phyloP scores from a whole-genome alignment of 1,284 basidiomycete genomes.

The Naganishia liquefaciens region DNA sequence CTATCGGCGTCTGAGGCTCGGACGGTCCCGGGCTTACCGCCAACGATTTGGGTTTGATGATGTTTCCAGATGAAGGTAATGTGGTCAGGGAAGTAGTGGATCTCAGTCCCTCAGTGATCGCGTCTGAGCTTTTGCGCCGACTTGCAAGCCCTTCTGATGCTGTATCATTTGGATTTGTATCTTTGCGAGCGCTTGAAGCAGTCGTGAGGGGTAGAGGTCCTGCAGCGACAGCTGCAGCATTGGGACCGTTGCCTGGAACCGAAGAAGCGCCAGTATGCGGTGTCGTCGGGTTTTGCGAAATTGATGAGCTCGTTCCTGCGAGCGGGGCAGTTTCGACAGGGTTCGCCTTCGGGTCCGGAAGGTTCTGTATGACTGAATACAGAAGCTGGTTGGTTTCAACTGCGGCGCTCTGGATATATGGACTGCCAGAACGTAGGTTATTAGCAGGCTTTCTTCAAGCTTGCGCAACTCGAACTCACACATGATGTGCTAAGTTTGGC shows the following conservation, averaged over 20 bases:
- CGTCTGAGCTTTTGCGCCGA: slow-evolving; percentile 26
- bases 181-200: slow-evolving; percentile 14
- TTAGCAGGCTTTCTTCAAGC: neutral
- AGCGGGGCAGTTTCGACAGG: slow-evolving; percentile 36
- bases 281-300: slow-evolving; percentile 34
- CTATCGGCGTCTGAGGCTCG: slow-evolving; percentile 30
- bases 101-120: slow-evolving; percentile 10
- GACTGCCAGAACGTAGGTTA: slow-evolving; percentile 39
- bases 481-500: slow-evolving; percentile 90
- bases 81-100: slow-evolving; percentile 1
- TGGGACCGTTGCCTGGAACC: neutral
- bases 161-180: slow-evolving; percentile 5
- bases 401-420: slow-evolving; percentile 85
- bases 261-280: slow-evolving; percentile 26
- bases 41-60: slow-evolving; percentile 28
- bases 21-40: slow-evolving; percentile 23
- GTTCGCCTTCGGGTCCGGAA: slow-evolving; percentile 62
- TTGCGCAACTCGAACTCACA: slow-evolving; percentile 41
- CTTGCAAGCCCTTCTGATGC: neutral
- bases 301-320: slow-evolving; percentile 27
- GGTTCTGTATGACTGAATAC: slow-evolving; percentile 77
- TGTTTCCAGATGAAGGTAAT: slow-evolving; percentile 16
- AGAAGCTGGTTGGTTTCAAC: slow-evolving; percentile 83
- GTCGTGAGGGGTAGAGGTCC: slow-evolving; percentile 15
- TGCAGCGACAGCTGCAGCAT: slow-evolving; percentile 9